Evolutionary conservation across 2,329 filamentous ascomycete genomes (phyloP), one percentile per base, ranked within the genome.

Genomic region (Aspergillus flavus): DNA sequence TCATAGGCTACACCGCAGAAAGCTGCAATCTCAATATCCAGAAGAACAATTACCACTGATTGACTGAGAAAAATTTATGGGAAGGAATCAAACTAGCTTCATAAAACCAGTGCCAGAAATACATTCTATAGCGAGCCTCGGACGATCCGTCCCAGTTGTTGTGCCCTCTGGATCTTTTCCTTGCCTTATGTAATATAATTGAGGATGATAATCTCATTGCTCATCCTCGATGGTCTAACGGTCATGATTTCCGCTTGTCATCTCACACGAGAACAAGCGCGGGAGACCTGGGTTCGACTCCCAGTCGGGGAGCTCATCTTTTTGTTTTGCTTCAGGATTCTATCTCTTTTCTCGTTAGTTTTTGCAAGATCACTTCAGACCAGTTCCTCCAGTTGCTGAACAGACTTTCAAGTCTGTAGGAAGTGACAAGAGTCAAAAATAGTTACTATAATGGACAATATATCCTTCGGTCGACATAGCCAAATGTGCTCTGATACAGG

Each of bases 171-270:
- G 9, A 34, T 12, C 4, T 0, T 4, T 34, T 11, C 0, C 12
- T 0, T 36, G 34, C 11, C 14, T 36, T 12, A 36, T 36, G 2
- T 36, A 36, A 0, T 6, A n/a, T 9, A 4, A n/a, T 9, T 4
- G 39, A 43, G 6, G n/a, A 2, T 1, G 0, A 1, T 2, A 6
- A 0, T 16, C 14, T 52, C 19, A 19, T 48, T 30, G 9, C 16
- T 16, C 30, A n/a, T 50, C 34, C 62, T 64, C 62, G 57, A 62
- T 65, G 57, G 62, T 64, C 62, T 64, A 64, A 64, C 62, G 62
- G 62, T 61, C 58, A 64, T 64, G 62, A 64, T 64, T 64, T 64
- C 62, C 62, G 62, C 62, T 64, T 64, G 62, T 64, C 62, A 64
- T 56, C 55, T 34, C 30, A 19, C 14, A 7, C 5, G 12, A 28